These are phyloP conservation scores for Lanzia echinophila DNA, from an alignment of 2,329 filamentous ascomycete species.

Conservation along the genomic window DNA sequence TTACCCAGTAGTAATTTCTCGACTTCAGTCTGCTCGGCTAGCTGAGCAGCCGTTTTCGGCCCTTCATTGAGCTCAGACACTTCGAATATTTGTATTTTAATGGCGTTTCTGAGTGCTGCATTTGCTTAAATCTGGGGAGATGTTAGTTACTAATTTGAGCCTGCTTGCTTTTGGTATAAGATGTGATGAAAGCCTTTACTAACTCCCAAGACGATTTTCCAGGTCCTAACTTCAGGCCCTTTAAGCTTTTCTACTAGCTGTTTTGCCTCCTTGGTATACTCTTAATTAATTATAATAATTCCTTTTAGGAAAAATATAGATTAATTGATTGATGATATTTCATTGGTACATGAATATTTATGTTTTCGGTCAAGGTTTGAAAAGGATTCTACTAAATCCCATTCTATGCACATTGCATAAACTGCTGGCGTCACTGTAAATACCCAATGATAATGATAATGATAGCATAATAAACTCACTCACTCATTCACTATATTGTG, in stretches of 20 bases:
- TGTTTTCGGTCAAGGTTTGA: too few relatives aligned
- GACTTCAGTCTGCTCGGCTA: not conserved
- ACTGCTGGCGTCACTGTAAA: not conserved
- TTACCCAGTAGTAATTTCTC: not conserved
- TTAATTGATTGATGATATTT: too few relatives aligned
- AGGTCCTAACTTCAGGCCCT: not conserved
- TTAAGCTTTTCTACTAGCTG: not conserved
- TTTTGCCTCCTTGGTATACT: too few relatives aligned
- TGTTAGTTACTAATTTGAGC: not conserved
- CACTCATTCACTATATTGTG: too few relatives aligned
- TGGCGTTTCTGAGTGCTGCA: not conserved
- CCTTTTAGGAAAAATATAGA: too few relatives aligned
- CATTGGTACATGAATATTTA: too few relatives aligned
- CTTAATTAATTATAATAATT: too few relatives aligned
- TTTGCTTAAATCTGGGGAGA: not conserved
- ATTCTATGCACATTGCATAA: too few relatives aligned
- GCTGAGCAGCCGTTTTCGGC: not conserved
- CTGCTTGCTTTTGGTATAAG: not conserved
- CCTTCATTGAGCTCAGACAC: not conserved
- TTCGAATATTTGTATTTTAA: slow-evolving; percentile 1
- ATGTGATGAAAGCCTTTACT: not conserved
- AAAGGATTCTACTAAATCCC: too few relatives aligned
- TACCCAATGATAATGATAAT: too few relatives aligned
- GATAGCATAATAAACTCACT: too few relatives aligned
- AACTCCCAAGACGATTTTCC: not conserved